Evolutionary conservation across 2,329 filamentous ascomycete species (phyloP).

Genomic region (Xylariales sp.): DNA sequence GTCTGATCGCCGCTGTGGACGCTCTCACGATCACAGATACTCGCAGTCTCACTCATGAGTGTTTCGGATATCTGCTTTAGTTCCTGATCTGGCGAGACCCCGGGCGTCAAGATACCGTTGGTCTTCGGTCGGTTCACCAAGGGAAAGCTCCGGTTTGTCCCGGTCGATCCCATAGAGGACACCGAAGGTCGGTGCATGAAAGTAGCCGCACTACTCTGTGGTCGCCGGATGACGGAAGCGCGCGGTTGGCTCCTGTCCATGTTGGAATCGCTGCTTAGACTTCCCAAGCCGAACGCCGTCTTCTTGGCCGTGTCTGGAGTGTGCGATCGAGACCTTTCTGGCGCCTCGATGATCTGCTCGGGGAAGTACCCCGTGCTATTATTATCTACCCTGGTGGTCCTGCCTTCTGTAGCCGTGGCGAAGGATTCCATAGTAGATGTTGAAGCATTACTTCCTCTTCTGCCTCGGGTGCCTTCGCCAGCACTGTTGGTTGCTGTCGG

Average conservation of each 20-base stretch:
- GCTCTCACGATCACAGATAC: conserved; percentile 33
- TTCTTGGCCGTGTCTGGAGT: conserved; percentile 28
- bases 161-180: conserved; percentile 53
- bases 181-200: conserved; percentile 50
- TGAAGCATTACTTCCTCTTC: conserved; percentile 45
- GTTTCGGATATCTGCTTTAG: conserved; percentile 42
- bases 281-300: conserved; percentile 18
- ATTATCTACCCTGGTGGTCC: conserved; percentile 20
- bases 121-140: conserved; percentile 49
- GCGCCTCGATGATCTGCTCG: conserved; percentile 16
- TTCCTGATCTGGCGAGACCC: conserved; percentile 45
- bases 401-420: conserved; percentile 50
- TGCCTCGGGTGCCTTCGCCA: conserved; percentile 18
- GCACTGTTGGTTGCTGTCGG: conserved; percentile 27
- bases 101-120: conserved; percentile 41
- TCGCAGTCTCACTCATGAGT: conserved; percentile 44
- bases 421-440: conserved; percentile 50
- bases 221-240: conserved; percentile 37
- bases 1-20: conserved; percentile 27
- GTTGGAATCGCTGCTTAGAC: conserved; percentile 16
- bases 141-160: conserved; percentile 59
- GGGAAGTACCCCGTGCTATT: conserved; percentile 17
- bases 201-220: conserved; percentile 34
- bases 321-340: conserved; percentile 23
- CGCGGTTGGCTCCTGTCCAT: conserved; percentile 19